Base-by-base conservation (phyloP, 2,329 filamentous ascomycete genomes). In the Claviceps pazoutovae region DNA sequence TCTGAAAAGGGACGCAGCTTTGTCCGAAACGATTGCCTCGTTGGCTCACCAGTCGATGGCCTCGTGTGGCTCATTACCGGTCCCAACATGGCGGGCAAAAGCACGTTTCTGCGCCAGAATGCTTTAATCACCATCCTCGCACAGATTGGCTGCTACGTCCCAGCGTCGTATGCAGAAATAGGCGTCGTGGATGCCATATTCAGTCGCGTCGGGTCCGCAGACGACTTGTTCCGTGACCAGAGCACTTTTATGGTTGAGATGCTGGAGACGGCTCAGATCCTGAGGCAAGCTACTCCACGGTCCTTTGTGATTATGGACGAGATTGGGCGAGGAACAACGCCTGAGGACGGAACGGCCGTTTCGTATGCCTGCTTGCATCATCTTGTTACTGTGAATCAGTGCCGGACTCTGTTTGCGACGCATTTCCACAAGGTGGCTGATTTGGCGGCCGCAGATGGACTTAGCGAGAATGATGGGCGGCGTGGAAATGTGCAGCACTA, bases 231-330 rank as follows among this genome's bases (percentile, higher is more conserved):
- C 70, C 80, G 82, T 49, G 86, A 95, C 70, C 90, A 97, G 67
- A 95, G 88, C 50, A 98, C 94, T 0, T 98, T 98, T 68, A 97
- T 98, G 93, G 88, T 97, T 1, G 93, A 98, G 70, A 98, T 98
- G 93, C 77, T 96, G 2, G 93, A 98, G 69, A 95, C 93, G 19
- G 90, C 91, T 1, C 78, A 85, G 26, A 98, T 98, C 50, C 75
- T 98, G 50, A 86, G 84, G 55, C 77, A 86, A 58, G 91, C 93
- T 0, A 97, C 91, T 1, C 70, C 82, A 1, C 78, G 84, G 23
- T 93, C 86, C 0, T 94, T 98, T 60, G 91, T 93, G 55, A 91
- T 98, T 66, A 97, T 98, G 91, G 93, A 98, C 66, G 93, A 98
- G 71, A 87, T 98, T 39, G 93, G 93, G 0, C 78, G 93, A 47